Conservation (phyloP, 768 basidiomycete species). For the Boletus huronensis region DNA sequence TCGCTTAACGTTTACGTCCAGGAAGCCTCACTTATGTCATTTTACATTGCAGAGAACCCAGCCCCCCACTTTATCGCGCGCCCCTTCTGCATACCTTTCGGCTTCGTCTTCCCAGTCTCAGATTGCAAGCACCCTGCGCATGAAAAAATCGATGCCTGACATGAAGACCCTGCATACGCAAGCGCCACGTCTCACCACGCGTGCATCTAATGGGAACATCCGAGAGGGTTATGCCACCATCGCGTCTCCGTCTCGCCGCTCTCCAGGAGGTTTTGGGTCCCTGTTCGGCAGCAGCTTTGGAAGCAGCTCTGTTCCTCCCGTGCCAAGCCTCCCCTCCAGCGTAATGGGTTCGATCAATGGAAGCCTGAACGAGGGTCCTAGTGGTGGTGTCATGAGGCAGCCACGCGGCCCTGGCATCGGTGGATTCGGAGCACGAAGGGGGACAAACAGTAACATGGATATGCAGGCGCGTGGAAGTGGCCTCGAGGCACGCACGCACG, state of each 20-base stretch:
- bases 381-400: conserved; percentile 67
- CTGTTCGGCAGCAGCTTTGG: conserved; percentile 53
- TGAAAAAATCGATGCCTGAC: conserved; percentile 99
- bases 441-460: conserved; percentile 34
- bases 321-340: conserved; percentile 69
- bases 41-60: conserved; percentile 40
- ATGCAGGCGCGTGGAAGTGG: conserved; percentile 53
- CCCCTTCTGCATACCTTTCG: conserved; percentile 76
- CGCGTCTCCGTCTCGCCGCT: conserved; percentile 75
- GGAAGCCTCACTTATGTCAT: conserved; percentile 14
- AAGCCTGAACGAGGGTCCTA: conserved; percentile 35
- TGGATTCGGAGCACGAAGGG: conserved; percentile 64
- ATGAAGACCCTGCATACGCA: conserved; percentile 83
- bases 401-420: conserved; percentile 78
- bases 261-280: conserved; percentile 67
- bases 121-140: conserved; percentile 58
- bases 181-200: conserved; percentile 73
- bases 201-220: conserved; percentile 86
- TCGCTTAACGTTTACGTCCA: conserved; percentile 16
- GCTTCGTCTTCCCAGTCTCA: conserved; percentile 45
- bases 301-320: conserved; percentile 58
- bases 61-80: conserved; percentile 63
- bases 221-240: conserved; percentile 85
- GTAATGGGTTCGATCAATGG: conserved; percentile 46
- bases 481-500: conserved; percentile 81